These are phyloP conservation scores for Venturiaceae sp. DNA, from an alignment of 2,329 filamentous ascomycete species.

Conservation along the genomic window DNA sequence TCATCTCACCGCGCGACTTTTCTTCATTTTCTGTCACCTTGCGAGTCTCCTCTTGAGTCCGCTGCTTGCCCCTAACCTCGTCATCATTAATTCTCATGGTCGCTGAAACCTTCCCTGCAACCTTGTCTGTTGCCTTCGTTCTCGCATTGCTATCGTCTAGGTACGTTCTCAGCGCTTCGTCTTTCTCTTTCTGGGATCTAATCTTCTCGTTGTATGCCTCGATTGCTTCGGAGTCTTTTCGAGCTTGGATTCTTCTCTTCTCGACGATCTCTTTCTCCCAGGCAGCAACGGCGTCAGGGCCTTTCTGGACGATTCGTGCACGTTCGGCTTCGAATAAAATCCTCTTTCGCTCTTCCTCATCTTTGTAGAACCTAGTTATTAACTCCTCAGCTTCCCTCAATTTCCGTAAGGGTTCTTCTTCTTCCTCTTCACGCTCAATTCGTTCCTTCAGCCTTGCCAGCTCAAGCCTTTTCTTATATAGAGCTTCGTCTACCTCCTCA, in stretches of 20 bases:
- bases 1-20: conserved; percentile 34
- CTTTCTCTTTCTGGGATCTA: conserved; percentile 14
- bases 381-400: too few relatives aligned
- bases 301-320: background rate
- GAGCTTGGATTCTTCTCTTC: conserved; percentile 1
- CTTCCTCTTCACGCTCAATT: conserved; percentile 12
- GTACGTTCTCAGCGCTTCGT: conserved; percentile 16
- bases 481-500: too few relatives aligned
- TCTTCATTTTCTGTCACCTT: conserved; percentile 28
- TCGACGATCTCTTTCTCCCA: background rate
- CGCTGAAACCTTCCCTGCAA: conserved; percentile 28
- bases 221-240: too few relatives aligned
- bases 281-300: too few relatives aligned
- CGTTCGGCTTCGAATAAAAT: conserved; percentile 1
- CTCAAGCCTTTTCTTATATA: conserved; percentile 22
- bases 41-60: conserved; percentile 28
- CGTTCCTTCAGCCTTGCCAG: conserved; percentile 9
- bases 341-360: conserved; percentile 6
- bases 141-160: conserved; percentile 29
- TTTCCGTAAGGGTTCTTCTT: too few relatives aligned
- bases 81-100: conserved; percentile 31
- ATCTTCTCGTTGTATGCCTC: conserved; percentile 15
- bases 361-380: too few relatives aligned
- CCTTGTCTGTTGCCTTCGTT: conserved; percentile 30
- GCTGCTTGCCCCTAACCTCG: too few relatives aligned